A percentile compares a stretch with the other conserved stretches of the same genome.
These are phyloP conservation scores for Geoglossum cookeanum DNA, from an alignment of 2,329 filamentous ascomycete genomes.

Conservation along the genomic window DNA sequence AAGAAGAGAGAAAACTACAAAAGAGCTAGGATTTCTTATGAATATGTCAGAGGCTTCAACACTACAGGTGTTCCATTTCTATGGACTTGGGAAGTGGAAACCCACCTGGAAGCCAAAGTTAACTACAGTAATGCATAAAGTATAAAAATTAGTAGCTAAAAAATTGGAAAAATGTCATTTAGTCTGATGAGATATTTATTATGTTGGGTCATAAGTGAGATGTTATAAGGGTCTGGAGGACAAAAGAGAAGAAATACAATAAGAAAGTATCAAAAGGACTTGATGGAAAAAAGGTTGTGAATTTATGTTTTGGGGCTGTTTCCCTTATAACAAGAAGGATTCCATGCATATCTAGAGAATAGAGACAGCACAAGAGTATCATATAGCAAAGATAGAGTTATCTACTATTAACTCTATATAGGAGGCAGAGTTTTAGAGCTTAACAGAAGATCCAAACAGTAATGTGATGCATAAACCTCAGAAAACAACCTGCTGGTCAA, in stretches of 20 bases:
- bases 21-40: background rate
- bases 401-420: too few species aligned
- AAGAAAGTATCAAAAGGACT: background rate
- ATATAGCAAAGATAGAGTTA: too few species aligned
- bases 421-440: too few species aligned
- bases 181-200: slow-evolving; percentile 7
- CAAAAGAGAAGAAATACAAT: background rate
- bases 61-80: background rate
- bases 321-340: too few species aligned
- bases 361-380: too few species aligned
- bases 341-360: too few species aligned
- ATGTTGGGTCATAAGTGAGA: slow-evolving; percentile 3
- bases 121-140: background rate
- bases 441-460: too few species aligned
- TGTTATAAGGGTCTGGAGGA: background rate
- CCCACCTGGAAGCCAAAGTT: background rate
- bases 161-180: slow-evolving; percentile 10
- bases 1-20: background rate
- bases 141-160: slow-evolving; percentile 8
- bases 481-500: too few species aligned
- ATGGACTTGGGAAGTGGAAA: background rate
- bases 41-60: background rate
- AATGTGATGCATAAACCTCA: too few species aligned
- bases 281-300: background rate
- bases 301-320: background rate